Base-by-base conservation (phyloP, 1,284 basidiomycete genomes). In the Ceratobasidium theobromae region DNA sequence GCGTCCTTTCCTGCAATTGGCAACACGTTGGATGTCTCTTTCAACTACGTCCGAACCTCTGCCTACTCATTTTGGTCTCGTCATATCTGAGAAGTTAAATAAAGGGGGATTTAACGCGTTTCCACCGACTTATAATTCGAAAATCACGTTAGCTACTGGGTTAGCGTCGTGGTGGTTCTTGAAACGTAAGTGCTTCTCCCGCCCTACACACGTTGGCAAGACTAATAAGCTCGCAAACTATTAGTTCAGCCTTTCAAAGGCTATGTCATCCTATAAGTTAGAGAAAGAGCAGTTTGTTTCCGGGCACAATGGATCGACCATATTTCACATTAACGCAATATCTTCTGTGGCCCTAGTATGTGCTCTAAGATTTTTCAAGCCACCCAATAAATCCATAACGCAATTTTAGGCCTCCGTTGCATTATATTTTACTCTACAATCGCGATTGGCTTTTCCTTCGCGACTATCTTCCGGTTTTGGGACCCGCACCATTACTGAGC, bases 241-340 rank as follows among this genome's bases (percentile, higher is more conserved):
- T n/a, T n/a, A n/a, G n/a, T n/a, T n/a, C 35, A 38, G 53, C 53
- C 21, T 38, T 38, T 8, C 16, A 38, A 8, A 32, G 16, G 18
- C 12, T 6, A 68, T 66, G 69, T 32, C 54, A 4, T 65, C 67
- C 71, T 97, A 97, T 82, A 95, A 94, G 77, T 71, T 81, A 16
- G 85, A 83, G 25, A 98, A 98, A 77, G 91, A 95, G 79, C 86
- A 85, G 0, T 98, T 95, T 73, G 90, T 95, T 51, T 87, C 92
- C 16, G 86, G 87, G 48, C 85, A 84, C 76, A 84, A 82, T 1
- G 95, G 95, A 1, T 90, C 90, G 0, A 86, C 86, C 3, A 80
- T 97, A 9, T 77, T 76, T 1, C 86, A 89, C 72, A 81, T 97
- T 73, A 94, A 95, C 74, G 71, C 84, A 46, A 78, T 96, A 33